Conservation (phyloP, 2,329 filamentous ascomycete genomes). For the Botrytis galanthina region DNA sequence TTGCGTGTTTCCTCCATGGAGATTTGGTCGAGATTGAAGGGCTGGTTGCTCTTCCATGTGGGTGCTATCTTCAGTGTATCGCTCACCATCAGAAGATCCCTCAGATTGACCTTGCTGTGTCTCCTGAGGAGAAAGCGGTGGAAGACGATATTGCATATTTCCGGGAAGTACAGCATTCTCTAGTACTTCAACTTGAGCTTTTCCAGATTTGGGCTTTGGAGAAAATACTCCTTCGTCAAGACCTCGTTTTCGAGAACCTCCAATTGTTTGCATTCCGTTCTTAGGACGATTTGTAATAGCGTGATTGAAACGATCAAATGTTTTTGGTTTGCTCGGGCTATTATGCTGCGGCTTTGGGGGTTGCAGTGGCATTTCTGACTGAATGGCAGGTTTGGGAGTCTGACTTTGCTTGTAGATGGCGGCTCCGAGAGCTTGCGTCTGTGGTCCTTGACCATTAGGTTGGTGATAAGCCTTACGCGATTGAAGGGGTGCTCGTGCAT, state of each 20-base stretch:
- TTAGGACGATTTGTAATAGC: constrained; percentile 4
- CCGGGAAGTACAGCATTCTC: neutral
- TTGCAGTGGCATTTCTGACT: neutral
- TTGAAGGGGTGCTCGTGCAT: neutral
- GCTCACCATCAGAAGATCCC: constrained; percentile 5
- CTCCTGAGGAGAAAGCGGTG: neutral
- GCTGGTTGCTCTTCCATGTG: neutral
- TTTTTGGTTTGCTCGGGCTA: neutral
- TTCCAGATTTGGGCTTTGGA: neutral
- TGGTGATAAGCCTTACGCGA: neutral
- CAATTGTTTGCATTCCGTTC: neutral
- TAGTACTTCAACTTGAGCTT: neutral
- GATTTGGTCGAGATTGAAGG: constrained; percentile 14
- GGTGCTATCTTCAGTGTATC: constrained; percentile 6
- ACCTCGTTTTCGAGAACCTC: constrained; percentile 9
- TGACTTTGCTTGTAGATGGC: constrained; percentile 7
- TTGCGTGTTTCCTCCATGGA: neutral
- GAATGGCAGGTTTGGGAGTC: neutral
- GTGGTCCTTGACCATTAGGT: neutral
- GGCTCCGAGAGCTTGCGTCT: neutral
- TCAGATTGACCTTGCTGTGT: neutral
- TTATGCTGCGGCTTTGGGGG: neutral
- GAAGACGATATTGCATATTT: neutral
- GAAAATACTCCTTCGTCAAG: constrained; percentile 4
- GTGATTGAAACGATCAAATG: constrained; percentile 11